Evolutionary conservation across 106 monocot species (phyloP), one percentile per base, ranked within the genome.

Genomic region (Vanilla planifolia): DNA sequence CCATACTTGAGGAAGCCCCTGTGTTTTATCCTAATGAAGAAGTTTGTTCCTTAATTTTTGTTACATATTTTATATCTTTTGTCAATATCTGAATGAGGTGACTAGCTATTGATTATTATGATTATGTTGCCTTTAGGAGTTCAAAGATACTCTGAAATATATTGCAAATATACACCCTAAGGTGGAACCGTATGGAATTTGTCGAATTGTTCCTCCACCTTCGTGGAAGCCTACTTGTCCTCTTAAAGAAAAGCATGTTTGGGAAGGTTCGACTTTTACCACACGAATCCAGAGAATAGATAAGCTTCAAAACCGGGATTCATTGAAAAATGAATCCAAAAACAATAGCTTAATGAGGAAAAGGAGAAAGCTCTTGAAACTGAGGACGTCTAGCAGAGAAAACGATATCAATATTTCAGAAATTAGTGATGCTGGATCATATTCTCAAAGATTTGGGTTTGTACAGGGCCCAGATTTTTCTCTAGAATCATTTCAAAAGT

Each of bases 121-220:
- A 22, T 61, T 13, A 22, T 53, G 21, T 46, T 36, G 48, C 58
- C 15, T 43, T 4, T 59, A 95, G 95, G 95, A 95, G 59, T 95
- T 95, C 37, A 73, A 83, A 73, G 95, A 95, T 62, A 82, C 85
- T 25, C 47, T 94, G 16, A 77, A 83, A 68, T 89, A 89, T 67
- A 94, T 94, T 40, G 68, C 74, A 25, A 82, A 75, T 45, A 80
- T 94, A 70, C 73, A 79, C 14, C 79, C 79, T 17, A 64, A 11
- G 11, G 91, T 81, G 34, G 96, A 96, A 67, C 75, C 67, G 21
- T 96, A 84, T 75, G 96, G 96, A 57, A 91, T 96, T 30, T 91
- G 96, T 45, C 83, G 81, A 33, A 87, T 96, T 56, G 81, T 96
- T 67, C 91, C 96, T 55, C 96, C 96, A 16, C 30, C 71, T 48